phyloP scores from a whole-genome alignment of 768 basidiomycete species.

The Suillus subalutaceus region DNA sequence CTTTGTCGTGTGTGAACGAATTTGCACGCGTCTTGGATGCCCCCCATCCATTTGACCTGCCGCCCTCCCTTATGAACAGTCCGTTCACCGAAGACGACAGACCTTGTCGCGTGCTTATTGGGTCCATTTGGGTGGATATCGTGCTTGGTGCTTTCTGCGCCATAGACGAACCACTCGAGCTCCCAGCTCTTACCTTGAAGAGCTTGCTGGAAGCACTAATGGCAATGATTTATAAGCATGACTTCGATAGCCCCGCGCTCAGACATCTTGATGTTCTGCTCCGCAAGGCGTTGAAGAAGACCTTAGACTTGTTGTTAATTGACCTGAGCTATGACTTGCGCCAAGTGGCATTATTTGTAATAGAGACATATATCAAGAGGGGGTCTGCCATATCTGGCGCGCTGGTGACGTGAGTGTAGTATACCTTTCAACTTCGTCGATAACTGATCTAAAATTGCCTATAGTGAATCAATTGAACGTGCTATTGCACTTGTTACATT shows the following conservation, averaged over 20 bases:
- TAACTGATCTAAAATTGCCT: background rate
- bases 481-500: slow-evolving; percentile 50
- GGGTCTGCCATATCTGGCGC: slow-evolving; percentile 43
- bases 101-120: slow-evolving; percentile 51
- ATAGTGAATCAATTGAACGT: slow-evolving; percentile 57
- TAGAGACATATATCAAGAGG: slow-evolving; percentile 63
- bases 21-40: slow-evolving; percentile 65
- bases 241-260: slow-evolving; percentile 60
- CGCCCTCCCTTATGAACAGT: slow-evolving; percentile 49
- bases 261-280: slow-evolving; percentile 56
- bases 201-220: slow-evolving; percentile 64
- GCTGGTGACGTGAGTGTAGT: slow-evolving; percentile 15
- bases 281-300: slow-evolving; percentile 52
- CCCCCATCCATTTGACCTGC: slow-evolving; percentile 48
- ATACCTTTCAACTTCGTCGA: background rate
- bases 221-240: slow-evolving; percentile 73
- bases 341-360: slow-evolving; percentile 62
- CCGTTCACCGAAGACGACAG: slow-evolving; percentile 43
- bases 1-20: slow-evolving; percentile 60
- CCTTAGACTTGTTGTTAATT: slow-evolving; percentile 52
- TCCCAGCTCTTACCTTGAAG: slow-evolving; percentile 63
- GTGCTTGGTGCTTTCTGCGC: slow-evolving; percentile 53
- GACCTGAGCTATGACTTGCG: slow-evolving; percentile 69
- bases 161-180: slow-evolving; percentile 42
- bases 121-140: slow-evolving; percentile 66